Evolutionary conservation across 73 alveolate species (phyloP).

Genomic region (Tetrahymena borealis): DNA sequence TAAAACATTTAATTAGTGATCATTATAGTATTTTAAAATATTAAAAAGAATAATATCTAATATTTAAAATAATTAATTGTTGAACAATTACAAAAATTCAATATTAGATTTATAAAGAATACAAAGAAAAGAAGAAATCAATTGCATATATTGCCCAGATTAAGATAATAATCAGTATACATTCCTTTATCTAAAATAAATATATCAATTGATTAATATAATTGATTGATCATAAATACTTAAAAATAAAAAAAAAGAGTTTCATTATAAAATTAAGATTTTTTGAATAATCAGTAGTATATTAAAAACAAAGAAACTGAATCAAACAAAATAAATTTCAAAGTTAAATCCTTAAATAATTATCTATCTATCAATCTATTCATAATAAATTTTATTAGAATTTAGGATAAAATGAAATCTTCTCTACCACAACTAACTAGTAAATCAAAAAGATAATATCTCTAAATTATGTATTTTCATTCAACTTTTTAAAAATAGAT

Average conservation of each 20-base stretch:
- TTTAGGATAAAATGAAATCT: background rate
- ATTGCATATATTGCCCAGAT: too few species aligned
- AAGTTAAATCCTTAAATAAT: background rate
- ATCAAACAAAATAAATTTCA: background rate
- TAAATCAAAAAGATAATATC: background rate
- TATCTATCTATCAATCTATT: background rate
- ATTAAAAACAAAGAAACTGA: background rate
- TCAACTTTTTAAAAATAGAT: background rate
- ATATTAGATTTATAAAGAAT: too few species aligned
- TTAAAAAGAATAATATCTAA: too few species aligned
- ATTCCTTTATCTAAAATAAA: too few species aligned
- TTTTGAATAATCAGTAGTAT: background rate
- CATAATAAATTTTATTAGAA: background rate
- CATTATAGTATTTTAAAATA: too few species aligned
- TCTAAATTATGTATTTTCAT: background rate
- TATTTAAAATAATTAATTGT: too few species aligned
- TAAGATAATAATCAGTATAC: too few species aligned
- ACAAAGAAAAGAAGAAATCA: too few species aligned
- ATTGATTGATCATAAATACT: too few species aligned
- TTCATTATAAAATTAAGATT: background rate
- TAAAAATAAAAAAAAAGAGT: background rate
- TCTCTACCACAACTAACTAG: background rate
- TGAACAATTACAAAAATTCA: too few species aligned
- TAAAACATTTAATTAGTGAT: too few species aligned
- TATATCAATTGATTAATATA: too few species aligned